Percentiles rank a stretch among this genome's conserved stretches.
These are phyloP conservation scores for Trypanosomatidae sp. DNA, from an alignment of 208 protist genomes.

Conservation along the genomic window DNA sequence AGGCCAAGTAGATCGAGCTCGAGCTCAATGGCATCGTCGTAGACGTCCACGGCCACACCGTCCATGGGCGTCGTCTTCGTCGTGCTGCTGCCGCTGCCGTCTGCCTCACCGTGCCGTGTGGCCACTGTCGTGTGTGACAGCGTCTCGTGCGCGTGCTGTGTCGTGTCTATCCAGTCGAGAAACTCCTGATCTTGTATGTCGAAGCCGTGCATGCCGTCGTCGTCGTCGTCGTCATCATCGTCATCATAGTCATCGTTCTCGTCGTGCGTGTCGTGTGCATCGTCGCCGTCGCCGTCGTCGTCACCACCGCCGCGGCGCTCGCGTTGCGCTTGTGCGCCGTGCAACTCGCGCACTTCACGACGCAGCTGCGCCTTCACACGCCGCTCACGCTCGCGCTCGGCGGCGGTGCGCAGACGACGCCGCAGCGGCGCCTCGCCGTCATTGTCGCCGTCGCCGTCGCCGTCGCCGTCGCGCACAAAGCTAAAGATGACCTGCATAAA, in stretches of 20 bases:
- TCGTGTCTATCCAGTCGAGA: slow-evolving; percentile 50
- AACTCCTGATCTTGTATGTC: slow-evolving; percentile 36
- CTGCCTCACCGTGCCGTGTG: not conserved
- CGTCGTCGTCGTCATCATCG: slow-evolving; percentile 19
- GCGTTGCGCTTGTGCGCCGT: slow-evolving; percentile 24
- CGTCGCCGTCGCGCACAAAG: slow-evolving; percentile 10
- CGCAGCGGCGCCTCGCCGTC: slow-evolving; percentile 1
- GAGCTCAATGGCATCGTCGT: slow-evolving; percentile 30
- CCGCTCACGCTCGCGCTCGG: slow-evolving; percentile 37
- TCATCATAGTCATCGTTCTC: slow-evolving; percentile 22
- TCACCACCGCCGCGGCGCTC: slow-evolving; percentile 8
- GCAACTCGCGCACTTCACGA: slow-evolving; percentile 11
- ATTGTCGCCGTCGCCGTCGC: not conserved
- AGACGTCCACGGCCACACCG: not conserved
- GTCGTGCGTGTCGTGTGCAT: slow-evolving; percentile 13
- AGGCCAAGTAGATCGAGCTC: slow-evolving; percentile 56
- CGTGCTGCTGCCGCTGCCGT: not conserved
- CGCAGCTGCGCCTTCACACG: slow-evolving; percentile 26
- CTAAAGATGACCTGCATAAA: slow-evolving; percentile 65
- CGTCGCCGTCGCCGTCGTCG: slow-evolving; percentile 1
- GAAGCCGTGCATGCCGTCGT: slow-evolving; percentile 11
- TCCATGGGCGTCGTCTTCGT: not conserved
- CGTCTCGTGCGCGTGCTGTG: not conserved
- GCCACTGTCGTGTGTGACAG: not conserved
- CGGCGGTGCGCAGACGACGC: slow-evolving; percentile 27